A percentile compares a stretch with the other conserved stretches of the same genome.
Evolutionary conservation across 352 stramenopile genomes (phyloP).

Genomic region (Phytophthora europaea): DNA sequence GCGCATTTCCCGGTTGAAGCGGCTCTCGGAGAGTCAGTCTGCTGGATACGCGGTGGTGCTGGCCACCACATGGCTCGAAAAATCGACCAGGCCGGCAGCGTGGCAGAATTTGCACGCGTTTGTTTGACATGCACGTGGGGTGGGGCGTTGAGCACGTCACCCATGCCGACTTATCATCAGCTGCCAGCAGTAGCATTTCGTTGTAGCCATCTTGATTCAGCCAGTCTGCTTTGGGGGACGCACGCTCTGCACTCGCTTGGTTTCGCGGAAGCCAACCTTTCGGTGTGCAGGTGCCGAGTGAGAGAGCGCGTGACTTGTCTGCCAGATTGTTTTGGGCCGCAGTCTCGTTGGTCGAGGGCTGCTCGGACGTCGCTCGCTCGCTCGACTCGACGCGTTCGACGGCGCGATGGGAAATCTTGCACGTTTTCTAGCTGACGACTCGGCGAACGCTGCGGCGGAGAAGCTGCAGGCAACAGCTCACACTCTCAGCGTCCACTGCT

Average conservation of each 20-base stretch:
- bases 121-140: conserved; percentile 14
- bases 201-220: conserved; percentile 22
- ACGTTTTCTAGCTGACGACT: conserved; percentile 19
- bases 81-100: conserved; percentile 20
- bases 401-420: conserved; percentile 30
- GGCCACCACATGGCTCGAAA: conserved; percentile 13
- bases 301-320: conserved; percentile 9
- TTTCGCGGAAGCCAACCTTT: conserved; percentile 22
- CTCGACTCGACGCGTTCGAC: conserved; percentile 5
- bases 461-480: conserved; percentile 16
- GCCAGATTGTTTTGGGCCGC: conserved; percentile 1
- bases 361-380: conserved; percentile 21
- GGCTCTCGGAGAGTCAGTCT: conserved; percentile 12
- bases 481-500: too few relatives aligned
- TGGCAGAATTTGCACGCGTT: background rate
- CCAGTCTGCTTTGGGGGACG: conserved; percentile 20
- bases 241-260: conserved; percentile 8
- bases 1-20: conserved; percentile 7
- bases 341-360: conserved; percentile 24
- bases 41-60: conserved; percentile 7
- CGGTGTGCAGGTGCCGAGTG: conserved; percentile 13
- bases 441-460: conserved; percentile 3
- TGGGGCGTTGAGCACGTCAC: background rate
- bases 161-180: background rate
- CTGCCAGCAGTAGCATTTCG: conserved; percentile 3